Conservation (phyloP, 345 rosid genomes). For the Hirschfeldia incana region DNA sequence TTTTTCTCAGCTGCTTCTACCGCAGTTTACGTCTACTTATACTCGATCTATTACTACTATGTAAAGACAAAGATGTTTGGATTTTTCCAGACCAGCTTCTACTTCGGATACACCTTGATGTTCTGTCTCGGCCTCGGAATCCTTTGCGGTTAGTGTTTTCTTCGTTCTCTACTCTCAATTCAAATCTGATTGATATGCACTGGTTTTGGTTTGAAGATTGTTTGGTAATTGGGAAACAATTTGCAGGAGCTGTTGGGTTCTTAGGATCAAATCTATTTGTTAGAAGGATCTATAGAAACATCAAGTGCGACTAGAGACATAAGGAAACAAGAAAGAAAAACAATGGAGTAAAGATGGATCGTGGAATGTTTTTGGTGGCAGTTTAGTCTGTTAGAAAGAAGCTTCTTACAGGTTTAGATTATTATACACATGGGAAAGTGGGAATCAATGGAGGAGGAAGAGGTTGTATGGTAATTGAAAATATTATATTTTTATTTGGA, state of each 20-base stretch:
- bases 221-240: background rate
- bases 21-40: constrained; percentile 83
- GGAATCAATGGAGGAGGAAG: background rate
- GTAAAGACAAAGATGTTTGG: constrained; percentile 94
- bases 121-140: constrained; percentile 93
- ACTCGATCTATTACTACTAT: constrained; percentile 82
- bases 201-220: background rate
- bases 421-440: background rate
- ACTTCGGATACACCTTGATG: constrained; percentile 95
- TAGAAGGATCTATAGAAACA: constrained; percentile 93
- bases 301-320: constrained; percentile 73
- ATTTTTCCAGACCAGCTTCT: constrained; percentile 93
- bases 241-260: constrained; percentile 88
- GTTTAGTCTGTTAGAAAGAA: constrained; percentile 23
- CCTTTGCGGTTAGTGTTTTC: constrained; percentile 73
- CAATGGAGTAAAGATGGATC: background rate
- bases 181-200: background rate
- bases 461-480: constrained; percentile 11
- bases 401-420: constrained; percentile 11
- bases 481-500: constrained; percentile 20
- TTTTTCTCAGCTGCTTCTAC: constrained; percentile 98
- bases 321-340: background rate
- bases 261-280: constrained; percentile 88
- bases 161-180: background rate
- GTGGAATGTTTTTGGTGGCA: constrained; percentile 5